Evolutionary conservation across 2,329 filamentous ascomycete genomes (phyloP), one percentile per base, ranked within the genome.

Genomic region (Penicillium corylophilum): DNA sequence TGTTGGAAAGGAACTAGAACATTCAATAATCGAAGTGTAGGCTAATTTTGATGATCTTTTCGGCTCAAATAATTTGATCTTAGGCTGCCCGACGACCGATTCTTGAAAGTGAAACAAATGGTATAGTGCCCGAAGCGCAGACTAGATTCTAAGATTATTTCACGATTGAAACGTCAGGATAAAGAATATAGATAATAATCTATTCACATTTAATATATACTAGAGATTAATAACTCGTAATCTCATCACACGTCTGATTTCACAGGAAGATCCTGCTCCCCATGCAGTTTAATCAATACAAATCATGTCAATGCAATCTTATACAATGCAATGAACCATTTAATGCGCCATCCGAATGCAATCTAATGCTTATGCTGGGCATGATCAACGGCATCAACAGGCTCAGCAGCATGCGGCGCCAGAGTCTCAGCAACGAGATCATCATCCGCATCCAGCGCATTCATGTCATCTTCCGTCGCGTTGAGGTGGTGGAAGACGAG

Each of bases 401-500:
- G 35, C 35, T 38, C 35, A 22, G 16, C 20, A 38, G 35, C 35
- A 13, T 38, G 35, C 20, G 35, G 35, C 4, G 35, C 35, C 16
- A 38, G 9, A 13, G 35, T 38, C 35, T 38, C 35, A 38, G 55
- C 51, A 54, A 51, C 3, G 33, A 44, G 45, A 38, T 38, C 35
- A 12, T 70, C 68, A 18, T 73, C 65, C 1, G 66, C 68, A 54
- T 79, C 77, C 18, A 79, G 68, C 20, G 73, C 72, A 49, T 81
- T 79, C 76, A 81, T 74, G 48, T 70, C 68, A 48, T 79, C 77
- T 60, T 81, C 79, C 55, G 74, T 64, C 12, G 62, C 64, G 57
- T 82, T 79, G 26, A 79, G 73, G 57, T 75, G 70, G 53, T 66
- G 71, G 70, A 80, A 83, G 42, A 74, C 59, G 28, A 73, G 24